Evolutionary conservation across 1,139 yeast species (phyloP).

Genomic region (Diutina sp.): DNA sequence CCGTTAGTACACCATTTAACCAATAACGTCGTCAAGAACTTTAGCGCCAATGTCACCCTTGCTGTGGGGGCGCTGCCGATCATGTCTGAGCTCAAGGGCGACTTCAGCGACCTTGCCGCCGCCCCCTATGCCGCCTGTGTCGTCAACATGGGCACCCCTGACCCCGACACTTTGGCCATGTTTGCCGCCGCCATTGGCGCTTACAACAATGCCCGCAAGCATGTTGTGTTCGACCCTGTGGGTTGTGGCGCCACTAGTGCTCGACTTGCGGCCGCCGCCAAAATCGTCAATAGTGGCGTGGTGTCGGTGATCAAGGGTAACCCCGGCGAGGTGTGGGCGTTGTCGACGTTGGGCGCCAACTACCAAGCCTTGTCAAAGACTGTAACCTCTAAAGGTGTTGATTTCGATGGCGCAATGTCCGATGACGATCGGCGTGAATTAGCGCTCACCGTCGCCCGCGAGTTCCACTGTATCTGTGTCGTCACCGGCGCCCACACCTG

Average conservation of each 20-base stretch:
- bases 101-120: conserved; percentile 53
- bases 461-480: conserved; percentile 53
- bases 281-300: conserved; percentile 44
- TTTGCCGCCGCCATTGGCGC: conserved; percentile 40
- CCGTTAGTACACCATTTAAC: conserved; percentile 86
- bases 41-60: conserved; percentile 80
- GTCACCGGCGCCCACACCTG: conserved; percentile 35
- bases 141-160: conserved; percentile 70
- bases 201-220: conserved; percentile 46
- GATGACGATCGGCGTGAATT: conserved; percentile 20
- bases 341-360: conserved; percentile 14
- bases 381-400: conserved; percentile 56
- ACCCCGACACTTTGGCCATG: conserved; percentile 26
- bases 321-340: conserved; percentile 59
- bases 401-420: conserved; percentile 28
- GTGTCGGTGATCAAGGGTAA: conserved; percentile 76
- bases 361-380: conserved; percentile 18
- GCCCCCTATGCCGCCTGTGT: conserved; percentile 42
- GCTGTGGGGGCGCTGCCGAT: conserved; percentile 84
- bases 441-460: conserved; percentile 41
- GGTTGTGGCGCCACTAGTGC: conserved; percentile 76
- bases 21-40: conserved; percentile 78
- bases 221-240: conserved; percentile 80
- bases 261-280: conserved; percentile 35
- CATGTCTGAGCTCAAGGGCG: conserved; percentile 72